phyloP scores from a whole-genome alignment of 2,329 filamentous ascomycete genomes.

The Colletotrichum trifolii region DNA sequence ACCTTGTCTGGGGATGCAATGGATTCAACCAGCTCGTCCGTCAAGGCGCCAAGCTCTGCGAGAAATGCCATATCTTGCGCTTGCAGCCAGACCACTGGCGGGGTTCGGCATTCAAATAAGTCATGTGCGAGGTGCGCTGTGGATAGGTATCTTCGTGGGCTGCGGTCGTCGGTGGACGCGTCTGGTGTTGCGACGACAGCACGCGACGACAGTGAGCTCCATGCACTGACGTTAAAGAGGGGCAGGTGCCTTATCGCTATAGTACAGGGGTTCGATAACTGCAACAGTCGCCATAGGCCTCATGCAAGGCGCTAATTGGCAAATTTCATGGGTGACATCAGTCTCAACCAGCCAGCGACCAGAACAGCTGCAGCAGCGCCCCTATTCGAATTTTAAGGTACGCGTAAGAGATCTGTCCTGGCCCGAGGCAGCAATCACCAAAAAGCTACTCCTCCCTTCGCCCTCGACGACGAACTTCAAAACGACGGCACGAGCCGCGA shows the following conservation, averaged over 20 bases:
- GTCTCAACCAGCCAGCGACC: conserved; percentile 30
- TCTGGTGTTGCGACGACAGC: neutral
- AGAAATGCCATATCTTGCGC: conserved; percentile 74
- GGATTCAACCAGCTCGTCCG: conserved; percentile 76
- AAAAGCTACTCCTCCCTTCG: conserved; percentile 15
- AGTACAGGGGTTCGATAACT: conserved; percentile 30
- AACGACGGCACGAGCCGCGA: conserved; percentile 33
- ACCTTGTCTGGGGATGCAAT: conserved; percentile 68
- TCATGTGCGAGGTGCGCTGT: conserved; percentile 1
- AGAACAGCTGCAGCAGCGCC: conserved; percentile 26
- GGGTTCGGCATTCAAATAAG: conserved; percentile 2
- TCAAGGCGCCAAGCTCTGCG: conserved; percentile 71
- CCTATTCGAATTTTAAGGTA: conserved; percentile 33
- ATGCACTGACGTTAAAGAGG: conserved; percentile 6
- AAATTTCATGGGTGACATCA: conserved; percentile 36
- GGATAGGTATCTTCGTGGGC: neutral
- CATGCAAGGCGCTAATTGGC: conserved; percentile 30
- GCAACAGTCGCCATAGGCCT: conserved; percentile 19
- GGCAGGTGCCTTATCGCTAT: conserved; percentile 27
- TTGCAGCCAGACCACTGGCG: conserved; percentile 6
- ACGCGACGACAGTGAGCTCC: conserved; percentile 15
- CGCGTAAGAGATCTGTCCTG: conserved; percentile 31
- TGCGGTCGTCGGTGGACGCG: conserved; percentile 6
- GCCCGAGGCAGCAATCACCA: conserved; percentile 3
- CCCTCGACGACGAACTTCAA: conserved; percentile 18